A percentile compares a stretch with the other conserved stretches of the same genome.
phyloP scores from a whole-genome alignment of 2,329 filamentous ascomycete genomes.

The Talaromyces sp. region DNA sequence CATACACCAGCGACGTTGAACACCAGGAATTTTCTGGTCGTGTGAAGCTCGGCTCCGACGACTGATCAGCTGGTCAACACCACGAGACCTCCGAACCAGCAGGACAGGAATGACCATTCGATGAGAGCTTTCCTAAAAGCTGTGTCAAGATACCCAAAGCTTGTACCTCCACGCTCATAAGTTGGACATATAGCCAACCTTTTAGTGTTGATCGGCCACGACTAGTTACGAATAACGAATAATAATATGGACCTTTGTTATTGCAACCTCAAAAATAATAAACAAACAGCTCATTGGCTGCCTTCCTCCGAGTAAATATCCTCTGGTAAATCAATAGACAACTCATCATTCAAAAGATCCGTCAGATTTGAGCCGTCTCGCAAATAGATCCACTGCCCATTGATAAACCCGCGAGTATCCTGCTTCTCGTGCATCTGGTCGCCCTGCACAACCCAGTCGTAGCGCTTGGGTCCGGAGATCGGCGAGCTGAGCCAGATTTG shows the following conservation, averaged over 20 bases:
- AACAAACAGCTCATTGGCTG: neutral
- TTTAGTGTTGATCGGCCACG: neutral
- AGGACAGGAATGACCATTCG: neutral
- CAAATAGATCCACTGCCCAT: constrained; percentile 80
- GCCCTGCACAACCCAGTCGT: constrained; percentile 72
- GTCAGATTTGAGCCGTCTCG: constrained; percentile 74
- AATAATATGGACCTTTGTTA: neutral
- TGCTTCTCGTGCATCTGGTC: constrained; percentile 76
- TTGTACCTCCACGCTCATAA: neutral
- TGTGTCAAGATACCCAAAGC: neutral
- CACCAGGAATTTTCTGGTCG: neutral
- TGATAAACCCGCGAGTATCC: constrained; percentile 49
- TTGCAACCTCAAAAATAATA: neutral
- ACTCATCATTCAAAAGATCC: constrained; percentile 68
- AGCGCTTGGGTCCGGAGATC: constrained; percentile 85
- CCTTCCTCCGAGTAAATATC: constrained; percentile 29
- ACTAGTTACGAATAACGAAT: neutral
- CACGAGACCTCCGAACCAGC: neutral
- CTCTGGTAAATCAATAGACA: constrained; percentile 59
- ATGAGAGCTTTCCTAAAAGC: neutral
- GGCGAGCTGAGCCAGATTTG: constrained; percentile 96
- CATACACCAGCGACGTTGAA: neutral
- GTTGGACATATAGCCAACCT: neutral
- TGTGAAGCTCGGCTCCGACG: neutral
- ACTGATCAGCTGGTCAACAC: neutral